Conservation (phyloP, 192 early-diverging fungal species). For the Gamsiella multidivaricata region DNA sequence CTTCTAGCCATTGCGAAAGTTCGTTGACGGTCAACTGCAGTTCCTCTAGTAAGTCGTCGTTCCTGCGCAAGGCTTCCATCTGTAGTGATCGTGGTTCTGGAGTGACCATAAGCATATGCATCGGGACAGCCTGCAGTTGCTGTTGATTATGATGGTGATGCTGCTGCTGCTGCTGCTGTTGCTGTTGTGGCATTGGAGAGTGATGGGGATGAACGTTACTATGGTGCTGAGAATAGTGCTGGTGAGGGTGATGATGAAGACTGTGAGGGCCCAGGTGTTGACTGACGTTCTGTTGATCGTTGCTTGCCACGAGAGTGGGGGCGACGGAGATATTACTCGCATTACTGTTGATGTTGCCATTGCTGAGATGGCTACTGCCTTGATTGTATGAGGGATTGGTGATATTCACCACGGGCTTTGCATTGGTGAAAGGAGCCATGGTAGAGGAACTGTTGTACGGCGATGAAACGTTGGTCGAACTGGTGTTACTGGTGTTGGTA, state of each 20-base stretch:
- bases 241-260: constrained; percentile 39
- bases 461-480: background rate
- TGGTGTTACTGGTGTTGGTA: constrained; percentile 15
- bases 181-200: too few relatives aligned
- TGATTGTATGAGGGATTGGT: constrained; percentile 16
- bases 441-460: background rate
- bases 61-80: constrained; percentile 56
- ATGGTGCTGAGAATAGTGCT: constrained; percentile 12
- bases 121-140: constrained; percentile 14
- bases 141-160: constrained; percentile 1
- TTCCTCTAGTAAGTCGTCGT: constrained; percentile 56
- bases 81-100: constrained; percentile 54
- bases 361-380: background rate
- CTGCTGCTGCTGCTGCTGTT: constrained; percentile 7
- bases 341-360: constrained; percentile 14
- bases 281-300: constrained; percentile 20
- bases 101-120: constrained; percentile 40
- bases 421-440: background rate
- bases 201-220: background rate
- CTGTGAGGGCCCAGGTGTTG: constrained; percentile 13
- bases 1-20: constrained; percentile 55
- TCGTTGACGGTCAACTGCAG: constrained; percentile 54
- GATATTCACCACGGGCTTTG: constrained; percentile 27
- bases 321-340: background rate
- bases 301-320: constrained; percentile 10